These are phyloP conservation scores for Boletellus sp. DNA, from an alignment of 1,284 basidiomycete species.

Conservation along the genomic window DNA sequence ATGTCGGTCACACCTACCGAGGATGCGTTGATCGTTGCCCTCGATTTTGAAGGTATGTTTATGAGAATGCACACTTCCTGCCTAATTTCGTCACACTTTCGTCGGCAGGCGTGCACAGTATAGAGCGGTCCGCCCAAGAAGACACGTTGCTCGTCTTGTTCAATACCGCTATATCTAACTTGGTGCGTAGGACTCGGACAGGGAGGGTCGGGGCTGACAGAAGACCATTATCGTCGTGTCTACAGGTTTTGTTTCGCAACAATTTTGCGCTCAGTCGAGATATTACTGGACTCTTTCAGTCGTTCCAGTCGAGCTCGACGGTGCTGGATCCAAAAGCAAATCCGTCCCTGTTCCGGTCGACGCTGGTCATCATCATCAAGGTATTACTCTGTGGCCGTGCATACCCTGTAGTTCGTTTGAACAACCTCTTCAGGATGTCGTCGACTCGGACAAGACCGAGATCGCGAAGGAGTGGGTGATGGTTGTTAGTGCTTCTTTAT, in stretches of 20 bases:
- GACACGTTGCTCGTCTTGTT: conserved; percentile 61
- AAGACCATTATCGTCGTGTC: background rate
- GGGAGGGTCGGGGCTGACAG: background rate
- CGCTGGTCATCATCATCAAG: conserved; percentile 61
- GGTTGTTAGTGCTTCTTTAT: background rate
- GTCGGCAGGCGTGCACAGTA: conserved; percentile 53
- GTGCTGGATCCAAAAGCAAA: conserved; percentile 57
- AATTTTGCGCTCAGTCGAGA: conserved; percentile 60
- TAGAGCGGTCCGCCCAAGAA: conserved; percentile 60
- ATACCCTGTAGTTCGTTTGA: background rate
- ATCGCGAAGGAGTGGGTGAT: conserved; percentile 51
- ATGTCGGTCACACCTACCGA: conserved; percentile 63
- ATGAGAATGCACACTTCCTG: too few species aligned
- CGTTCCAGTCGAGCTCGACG: conserved; percentile 59
- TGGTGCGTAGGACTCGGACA: conserved; percentile 22
- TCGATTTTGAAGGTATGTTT: conserved; percentile 57
- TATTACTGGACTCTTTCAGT: conserved; percentile 58
- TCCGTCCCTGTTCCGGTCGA: conserved; percentile 56
- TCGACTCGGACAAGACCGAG: conserved; percentile 52
- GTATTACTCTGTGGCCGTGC: conserved; percentile 22
- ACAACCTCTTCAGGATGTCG: conserved; percentile 45
- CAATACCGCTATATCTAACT: conserved; percentile 62
- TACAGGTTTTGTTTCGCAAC: conserved; percentile 58
- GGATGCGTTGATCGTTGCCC: conserved; percentile 50
- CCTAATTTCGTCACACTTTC: too few species aligned